Evolutionary conservation across 2,329 filamentous ascomycete species (phyloP), one percentile per base, ranked within the genome.

Genomic region (Verticillium nubilum): DNA sequence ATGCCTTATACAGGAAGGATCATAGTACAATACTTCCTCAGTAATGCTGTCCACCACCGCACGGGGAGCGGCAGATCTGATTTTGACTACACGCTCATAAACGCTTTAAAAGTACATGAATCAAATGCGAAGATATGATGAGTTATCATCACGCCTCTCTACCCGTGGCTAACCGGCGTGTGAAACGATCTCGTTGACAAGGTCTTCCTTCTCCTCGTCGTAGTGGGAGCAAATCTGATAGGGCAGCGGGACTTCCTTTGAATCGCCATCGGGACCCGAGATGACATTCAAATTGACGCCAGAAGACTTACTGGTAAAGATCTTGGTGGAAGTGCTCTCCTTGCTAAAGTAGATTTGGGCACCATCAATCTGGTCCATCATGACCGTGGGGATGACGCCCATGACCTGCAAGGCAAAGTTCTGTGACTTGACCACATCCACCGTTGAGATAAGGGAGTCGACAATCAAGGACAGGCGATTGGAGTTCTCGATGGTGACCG

Each of bases 321-420:
- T 81, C 72, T 96, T 91, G 1, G 92, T 92, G 52, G 80, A 78
- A 61, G 88, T 79, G 72, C 89, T 94, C 63, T 93, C 87, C 71
- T 89, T 89, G 73, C 89, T 86, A 23, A 99, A 85, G 73, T 97
- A 99, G 63, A 99, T 78, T 62, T 89, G 87, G 0, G 92, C 94
- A 59, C 92, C 88, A 70, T 99, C 95, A 60, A 98, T 89, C 76
- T 97, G 92, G 73, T 99, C 95, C 60, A 99, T 80, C 71, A 97
- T 80, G 60, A 98, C 83, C 2, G 94, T 97, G 1, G 95, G 95
- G 15, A 97, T 84, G 3, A 84, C 85, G 57, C 93, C 93, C 59
- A 96, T 78, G 57, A 99, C 90, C 75, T 97, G 92, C n/a, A 98
- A 80, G 15, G 92, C 93, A 72, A 99, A 97, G 74, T 95, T 96